These are phyloP conservation scores for Albophoma yamanashiensis DNA, from an alignment of 2,329 filamentous ascomycete genomes.

Conservation along the genomic window DNA sequence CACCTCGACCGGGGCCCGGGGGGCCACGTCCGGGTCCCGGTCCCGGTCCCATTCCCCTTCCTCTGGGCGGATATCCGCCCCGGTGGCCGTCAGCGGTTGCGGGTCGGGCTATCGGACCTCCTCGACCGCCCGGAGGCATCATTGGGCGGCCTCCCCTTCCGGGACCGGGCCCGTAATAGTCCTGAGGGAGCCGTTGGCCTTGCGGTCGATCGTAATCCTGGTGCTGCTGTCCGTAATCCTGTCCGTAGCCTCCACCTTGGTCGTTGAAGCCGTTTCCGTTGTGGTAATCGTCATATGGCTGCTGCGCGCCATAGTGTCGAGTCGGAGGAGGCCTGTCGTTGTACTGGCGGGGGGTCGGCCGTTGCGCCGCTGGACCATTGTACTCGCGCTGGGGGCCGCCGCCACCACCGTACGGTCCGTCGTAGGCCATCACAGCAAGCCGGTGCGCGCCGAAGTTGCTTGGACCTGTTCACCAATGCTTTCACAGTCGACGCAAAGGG, in stretches of 20 bases:
- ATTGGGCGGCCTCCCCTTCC: constrained; percentile 30
- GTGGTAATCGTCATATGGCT: constrained; percentile 35
- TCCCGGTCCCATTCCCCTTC: constrained; percentile 15
- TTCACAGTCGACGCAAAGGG: neutral
- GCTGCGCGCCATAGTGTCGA: constrained; percentile 24
- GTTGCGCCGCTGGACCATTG: constrained; percentile 31
- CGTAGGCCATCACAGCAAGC: constrained; percentile 35
- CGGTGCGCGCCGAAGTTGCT: neutral
- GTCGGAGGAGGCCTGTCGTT: constrained; percentile 14
- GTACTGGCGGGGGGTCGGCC: constrained; percentile 26
- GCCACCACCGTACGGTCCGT: constrained; percentile 27
- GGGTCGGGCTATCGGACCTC: constrained; percentile 31
- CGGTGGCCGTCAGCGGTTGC: constrained; percentile 25
- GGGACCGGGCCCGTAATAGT: constrained; percentile 31
- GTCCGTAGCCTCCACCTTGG: constrained; percentile 30
- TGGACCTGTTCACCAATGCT: neutral
- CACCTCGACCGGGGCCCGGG: constrained; percentile 12
- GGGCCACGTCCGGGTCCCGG: constrained; percentile 14
- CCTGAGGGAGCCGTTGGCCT: constrained; percentile 30
- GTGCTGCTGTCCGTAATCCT: constrained; percentile 28
- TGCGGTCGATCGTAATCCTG: constrained; percentile 34
- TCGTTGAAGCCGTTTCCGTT: constrained; percentile 35
- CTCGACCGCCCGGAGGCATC: constrained; percentile 32
- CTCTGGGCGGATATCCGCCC: constrained; percentile 26
- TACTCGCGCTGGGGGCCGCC: constrained; percentile 34